Evolutionary conservation across 2,329 filamentous ascomycete species (phyloP).

Genomic region (Blastomyces parvus): DNA sequence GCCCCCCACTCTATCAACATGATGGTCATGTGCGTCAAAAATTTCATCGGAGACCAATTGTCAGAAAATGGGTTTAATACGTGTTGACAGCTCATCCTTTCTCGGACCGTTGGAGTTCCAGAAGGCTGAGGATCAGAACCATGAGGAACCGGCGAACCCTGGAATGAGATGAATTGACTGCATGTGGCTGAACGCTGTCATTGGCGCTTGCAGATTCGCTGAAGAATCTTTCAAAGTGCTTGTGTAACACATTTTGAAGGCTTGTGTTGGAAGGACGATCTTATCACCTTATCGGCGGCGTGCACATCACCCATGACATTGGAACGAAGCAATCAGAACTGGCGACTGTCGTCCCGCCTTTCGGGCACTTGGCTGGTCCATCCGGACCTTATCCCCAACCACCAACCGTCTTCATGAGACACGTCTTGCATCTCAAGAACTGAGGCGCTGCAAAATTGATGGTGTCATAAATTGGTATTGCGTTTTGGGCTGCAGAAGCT

Average conservation of each 20-base stretch:
- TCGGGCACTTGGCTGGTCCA: background rate
- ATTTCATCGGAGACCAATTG: background rate
- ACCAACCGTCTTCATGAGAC: background rate
- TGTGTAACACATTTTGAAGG: background rate
- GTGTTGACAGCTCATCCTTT: background rate
- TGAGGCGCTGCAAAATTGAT: background rate
- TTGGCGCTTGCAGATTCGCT: background rate
- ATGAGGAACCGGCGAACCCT: background rate
- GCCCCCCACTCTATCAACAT: background rate
- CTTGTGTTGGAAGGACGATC: background rate
- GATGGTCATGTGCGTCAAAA: constrained; percentile 1
- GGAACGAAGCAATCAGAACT: background rate
- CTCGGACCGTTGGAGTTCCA: background rate
- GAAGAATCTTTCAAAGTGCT: background rate
- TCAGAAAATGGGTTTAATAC: background rate
- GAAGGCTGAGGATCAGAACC: background rate
- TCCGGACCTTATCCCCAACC: background rate
- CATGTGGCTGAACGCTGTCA: background rate
- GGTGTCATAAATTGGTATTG: background rate
- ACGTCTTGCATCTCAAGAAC: background rate
- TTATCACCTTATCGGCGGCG: background rate
- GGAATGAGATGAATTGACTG: background rate
- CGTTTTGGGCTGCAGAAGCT: background rate
- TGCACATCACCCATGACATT: background rate
- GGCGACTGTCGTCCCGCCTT: background rate